phyloP scores from a whole-genome alignment of 2,329 filamentous ascomycete species.

The Aureobasidium sp. region DNA sequence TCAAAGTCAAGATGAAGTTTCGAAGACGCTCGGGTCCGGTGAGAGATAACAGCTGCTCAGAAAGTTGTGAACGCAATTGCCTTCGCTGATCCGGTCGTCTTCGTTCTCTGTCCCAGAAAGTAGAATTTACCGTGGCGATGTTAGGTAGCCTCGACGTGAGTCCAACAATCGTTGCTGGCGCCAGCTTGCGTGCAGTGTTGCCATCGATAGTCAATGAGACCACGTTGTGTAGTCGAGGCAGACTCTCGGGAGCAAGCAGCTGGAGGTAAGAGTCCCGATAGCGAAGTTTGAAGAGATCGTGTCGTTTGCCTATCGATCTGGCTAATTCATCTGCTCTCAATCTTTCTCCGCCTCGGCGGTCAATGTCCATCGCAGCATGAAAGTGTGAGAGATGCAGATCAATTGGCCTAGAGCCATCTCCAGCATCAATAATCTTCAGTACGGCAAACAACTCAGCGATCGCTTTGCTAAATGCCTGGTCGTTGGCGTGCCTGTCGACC shows the following conservation, averaged over 20 bases:
- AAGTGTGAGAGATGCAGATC: background rate
- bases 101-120: background rate
- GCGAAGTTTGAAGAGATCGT: slow-evolving; percentile 3
- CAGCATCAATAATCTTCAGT: background rate
- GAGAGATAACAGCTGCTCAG: background rate
- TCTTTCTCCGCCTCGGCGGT: background rate
- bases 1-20: background rate
- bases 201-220: background rate
- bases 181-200: background rate
- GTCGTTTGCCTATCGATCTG: background rate
- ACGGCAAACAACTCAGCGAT: background rate
- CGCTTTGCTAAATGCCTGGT: background rate
- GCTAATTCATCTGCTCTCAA: background rate
- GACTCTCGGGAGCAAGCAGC: background rate
- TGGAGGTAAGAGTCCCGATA: background rate
- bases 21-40: background rate
- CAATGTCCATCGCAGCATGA: background rate
- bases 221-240: background rate
- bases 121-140: background rate
- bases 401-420: background rate
- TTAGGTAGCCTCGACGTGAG: background rate
- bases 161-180: background rate
- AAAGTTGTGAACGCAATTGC: background rate
- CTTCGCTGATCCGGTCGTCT: background rate
- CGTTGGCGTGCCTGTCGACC: background rate